Evolutionary conservation across 2,329 filamentous ascomycete species (phyloP).

Genomic region (Didymosphaeria variabile): DNA sequence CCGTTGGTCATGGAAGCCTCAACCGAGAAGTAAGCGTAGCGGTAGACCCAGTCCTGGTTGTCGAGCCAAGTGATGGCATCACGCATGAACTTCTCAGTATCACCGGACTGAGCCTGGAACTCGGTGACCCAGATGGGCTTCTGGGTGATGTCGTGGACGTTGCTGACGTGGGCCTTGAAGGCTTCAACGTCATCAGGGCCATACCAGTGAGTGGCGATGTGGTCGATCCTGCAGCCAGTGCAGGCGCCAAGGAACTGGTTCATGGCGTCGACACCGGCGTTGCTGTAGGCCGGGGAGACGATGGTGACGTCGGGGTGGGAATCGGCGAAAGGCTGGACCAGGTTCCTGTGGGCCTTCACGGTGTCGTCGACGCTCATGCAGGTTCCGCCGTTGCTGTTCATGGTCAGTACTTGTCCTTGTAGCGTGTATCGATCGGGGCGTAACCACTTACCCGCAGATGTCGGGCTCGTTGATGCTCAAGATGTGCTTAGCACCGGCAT

Average conservation of each 20-base stretch:
- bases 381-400: slow-evolving; percentile 33
- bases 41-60: slow-evolving; percentile 38
- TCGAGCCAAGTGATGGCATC: slow-evolving; percentile 49
- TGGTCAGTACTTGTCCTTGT: slow-evolving; percentile 17
- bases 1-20: slow-evolving; percentile 33
- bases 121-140: slow-evolving; percentile 51
- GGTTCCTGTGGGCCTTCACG: slow-evolving; percentile 33
- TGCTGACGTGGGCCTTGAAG: slow-evolving; percentile 51
- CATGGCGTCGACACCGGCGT: slow-evolving; percentile 29
- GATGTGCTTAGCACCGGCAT: slow-evolving; percentile 41
- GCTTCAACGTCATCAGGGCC: slow-evolving; percentile 38
- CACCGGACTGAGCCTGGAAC: slow-evolving; percentile 40
- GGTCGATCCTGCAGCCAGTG: slow-evolving; percentile 45
- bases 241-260: slow-evolving; percentile 41
- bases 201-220: slow-evolving; percentile 50
- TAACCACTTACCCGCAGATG: slow-evolving; percentile 38
- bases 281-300: slow-evolving; percentile 49
- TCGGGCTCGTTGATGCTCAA: slow-evolving; percentile 53
- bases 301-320: slow-evolving; percentile 37
- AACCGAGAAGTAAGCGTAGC: slow-evolving; percentile 46
- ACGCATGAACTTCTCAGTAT: slow-evolving; percentile 38
- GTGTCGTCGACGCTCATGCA: slow-evolving; percentile 36
- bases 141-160: slow-evolving; percentile 37
- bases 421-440: not conserved
- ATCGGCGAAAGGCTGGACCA: slow-evolving; percentile 37